Base-by-base conservation (phyloP, 2,329 filamentous ascomycete species). In the Botryosphaeria dothidea region DNA sequence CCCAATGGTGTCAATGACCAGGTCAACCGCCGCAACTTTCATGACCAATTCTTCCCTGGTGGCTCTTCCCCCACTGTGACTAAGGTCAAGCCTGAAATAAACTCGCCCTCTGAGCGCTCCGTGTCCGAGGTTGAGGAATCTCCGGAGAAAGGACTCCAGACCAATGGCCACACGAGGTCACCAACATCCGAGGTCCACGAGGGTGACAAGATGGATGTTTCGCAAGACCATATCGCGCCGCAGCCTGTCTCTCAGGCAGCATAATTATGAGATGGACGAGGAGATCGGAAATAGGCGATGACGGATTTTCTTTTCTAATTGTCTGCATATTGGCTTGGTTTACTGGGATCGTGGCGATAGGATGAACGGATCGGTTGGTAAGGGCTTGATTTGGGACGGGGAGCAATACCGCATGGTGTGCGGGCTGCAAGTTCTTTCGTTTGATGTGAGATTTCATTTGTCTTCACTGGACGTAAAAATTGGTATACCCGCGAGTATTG, bases 1-100 rank as follows among this genome's bases (percentile, higher is more conserved):
- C 77, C 77, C 1, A 68, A 70, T 6, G 77, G 77, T 15, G 46
- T 78, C 0, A 72, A 77, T 9, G 71, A 72, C 29, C 43, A 66
- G 45, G 38, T 45, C n/a, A 49, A 41, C 21, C 41, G 46, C 7
- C 48, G 58, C n/a, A 62, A 66, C 25, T 65, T 46, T 41, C 56
- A 64, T 21, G 62, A 67, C 19, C 66, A 67, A 9, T 66, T 60
- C 62, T 68, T 66, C 61, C 65, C 62, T 4, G 31, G 49, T 5
- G 36, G 52, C 23, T 41, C 58, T 27, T 56, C 54, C 8, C 45
- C 45, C 48, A 48, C 45, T 2, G 61, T 17, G 21, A 21, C 60
- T 34, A 63, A 51, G 61, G 36, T 63, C 36, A 63, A 63, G 25
- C 61, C 61, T 9, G 61, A 63, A 21, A 27, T 63, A 7, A 45